These are phyloP conservation scores for Nakazawaea sp. DNA, from an alignment of 805 yeast species.

Conservation along the genomic window DNA sequence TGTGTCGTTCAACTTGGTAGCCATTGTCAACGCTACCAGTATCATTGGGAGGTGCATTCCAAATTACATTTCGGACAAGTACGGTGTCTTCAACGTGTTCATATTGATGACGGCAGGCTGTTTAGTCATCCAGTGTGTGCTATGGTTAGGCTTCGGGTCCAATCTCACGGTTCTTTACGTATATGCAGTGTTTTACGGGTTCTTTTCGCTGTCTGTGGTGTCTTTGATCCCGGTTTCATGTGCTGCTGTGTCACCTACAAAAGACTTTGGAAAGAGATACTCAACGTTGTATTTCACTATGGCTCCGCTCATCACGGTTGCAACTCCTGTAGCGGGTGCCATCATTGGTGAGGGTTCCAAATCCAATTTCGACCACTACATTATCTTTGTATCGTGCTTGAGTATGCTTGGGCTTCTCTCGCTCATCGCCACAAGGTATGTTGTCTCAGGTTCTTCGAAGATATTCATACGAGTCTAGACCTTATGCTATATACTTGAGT, in stretches of 20 bases:
- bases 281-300: conserved; percentile 21
- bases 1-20: conserved; percentile 33
- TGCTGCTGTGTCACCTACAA: conserved; percentile 46
- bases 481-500: too few species aligned
- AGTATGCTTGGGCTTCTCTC: background rate
- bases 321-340: conserved; percentile 25
- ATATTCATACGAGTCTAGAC: too few species aligned
- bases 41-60: conserved; percentile 46
- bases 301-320: too few species aligned
- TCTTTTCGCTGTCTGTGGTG: conserved; percentile 47
- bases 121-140: conserved; percentile 33
- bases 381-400: conserved; percentile 29
- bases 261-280: conserved; percentile 18
- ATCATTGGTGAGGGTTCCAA: conserved; percentile 27
- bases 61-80: conserved; percentile 40
- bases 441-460: too few species aligned
- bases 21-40: conserved; percentile 38
- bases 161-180: conserved; percentile 34
- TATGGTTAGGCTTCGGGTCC: conserved; percentile 58
- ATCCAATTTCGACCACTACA: conserved; percentile 27
- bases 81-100: conserved; percentile 53
- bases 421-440: background rate
- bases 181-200: conserved; percentile 48
- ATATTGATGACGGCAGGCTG: conserved; percentile 36
- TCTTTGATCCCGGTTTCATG: conserved; percentile 56